Base-by-base conservation (phyloP, 805 yeast species). In the Suhomyces pyralidae region DNA sequence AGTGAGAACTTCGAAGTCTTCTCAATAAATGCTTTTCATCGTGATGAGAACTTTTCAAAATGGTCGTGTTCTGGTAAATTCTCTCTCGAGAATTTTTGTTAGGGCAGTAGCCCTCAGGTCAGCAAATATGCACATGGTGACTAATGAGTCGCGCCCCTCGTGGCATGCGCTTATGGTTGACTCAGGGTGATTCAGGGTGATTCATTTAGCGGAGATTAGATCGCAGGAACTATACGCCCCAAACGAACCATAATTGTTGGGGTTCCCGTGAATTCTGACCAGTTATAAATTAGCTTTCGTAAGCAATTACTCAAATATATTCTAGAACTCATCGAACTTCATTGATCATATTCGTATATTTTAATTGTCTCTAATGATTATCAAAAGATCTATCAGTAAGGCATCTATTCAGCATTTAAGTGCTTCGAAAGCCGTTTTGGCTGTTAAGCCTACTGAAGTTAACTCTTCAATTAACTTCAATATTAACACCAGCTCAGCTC, bases 381-480 rank as follows among this genome's bases (percentile, higher is more conserved):
- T 30, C 38, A 38, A 28, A 40, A 38, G 50, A 48, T 17, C 19
- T 6, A 25, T 48, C 20, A 40, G 45, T 46, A 34, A 38, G 19
- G 20, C 20, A 10, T 46, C 49, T 5, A 46, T 26, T 17, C 17
- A 10, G n/a, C 17, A n/a, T 19, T 14, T 46, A 5, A n/a, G 10
- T 34, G 19, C 28, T 20, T 22, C 46, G 12, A 49, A 17, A 12
- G 20, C 19, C 19, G 12, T 46, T 17, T 20, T 45, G 20, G 53
- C 50, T 9, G 17, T 24, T 12, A 34, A 32, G 15, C 19, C 50
- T 12, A 47, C 43, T 2, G 38, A 32, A 17, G 52, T 52, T 5
- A 55, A 51, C 9, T 43, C 55, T 9, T 46, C 49, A 10, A 50
- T 56, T 24, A 25, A 45, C 28, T 56, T 56, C 34, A 56, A 54